These are phyloP conservation scores for Tricladium varicosporioides DNA, from an alignment of 2,329 filamentous ascomycete genomes.

Conservation along the genomic window DNA sequence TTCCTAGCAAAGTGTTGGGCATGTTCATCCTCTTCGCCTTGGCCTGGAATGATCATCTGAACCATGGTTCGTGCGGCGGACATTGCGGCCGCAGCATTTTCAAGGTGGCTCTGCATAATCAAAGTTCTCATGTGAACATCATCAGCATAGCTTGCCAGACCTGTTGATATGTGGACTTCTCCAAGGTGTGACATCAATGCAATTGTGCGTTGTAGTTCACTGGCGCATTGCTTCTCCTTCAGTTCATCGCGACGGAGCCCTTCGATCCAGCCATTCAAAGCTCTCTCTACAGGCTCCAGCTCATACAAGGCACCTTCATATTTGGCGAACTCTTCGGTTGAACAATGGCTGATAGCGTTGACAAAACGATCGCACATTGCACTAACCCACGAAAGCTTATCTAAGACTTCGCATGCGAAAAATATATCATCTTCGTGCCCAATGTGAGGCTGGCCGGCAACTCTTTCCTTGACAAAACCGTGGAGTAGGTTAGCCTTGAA, in stretches of 20 bases:
- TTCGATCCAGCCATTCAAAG: constrained; percentile 86
- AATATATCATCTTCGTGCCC: constrained; percentile 77
- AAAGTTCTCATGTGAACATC: constrained; percentile 74
- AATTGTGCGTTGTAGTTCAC: constrained; percentile 79
- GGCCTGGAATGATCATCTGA: constrained; percentile 58
- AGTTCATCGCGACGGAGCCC: constrained; percentile 79
- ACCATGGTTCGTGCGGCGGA: constrained; percentile 63
- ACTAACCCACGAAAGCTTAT: constrained; percentile 81
- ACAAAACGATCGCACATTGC: constrained; percentile 83
- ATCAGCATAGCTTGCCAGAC: constrained; percentile 72
- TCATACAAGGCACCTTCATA: constrained; percentile 83
- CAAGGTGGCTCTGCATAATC: constrained; percentile 77
- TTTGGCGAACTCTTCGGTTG: constrained; percentile 71
- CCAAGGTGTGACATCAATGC: constrained; percentile 84
- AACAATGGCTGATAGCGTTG: constrained; percentile 75
- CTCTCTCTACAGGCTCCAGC: constrained; percentile 86
- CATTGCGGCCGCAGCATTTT: constrained; percentile 70
- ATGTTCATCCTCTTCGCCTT: constrained; percentile 64
- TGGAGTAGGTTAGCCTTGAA: constrained; percentile 85
- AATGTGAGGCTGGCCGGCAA: constrained; percentile 64
- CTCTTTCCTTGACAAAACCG: constrained; percentile 74
- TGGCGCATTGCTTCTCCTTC: constrained; percentile 77
- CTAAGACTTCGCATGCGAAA: constrained; percentile 75
- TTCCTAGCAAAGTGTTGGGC: constrained; percentile 67
- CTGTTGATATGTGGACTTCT: constrained; percentile 72